Evolutionary conservation across 140 eudicot species (phyloP), one percentile per base, ranked within the genome.

Genomic region (Oenanthe javanica): DNA sequence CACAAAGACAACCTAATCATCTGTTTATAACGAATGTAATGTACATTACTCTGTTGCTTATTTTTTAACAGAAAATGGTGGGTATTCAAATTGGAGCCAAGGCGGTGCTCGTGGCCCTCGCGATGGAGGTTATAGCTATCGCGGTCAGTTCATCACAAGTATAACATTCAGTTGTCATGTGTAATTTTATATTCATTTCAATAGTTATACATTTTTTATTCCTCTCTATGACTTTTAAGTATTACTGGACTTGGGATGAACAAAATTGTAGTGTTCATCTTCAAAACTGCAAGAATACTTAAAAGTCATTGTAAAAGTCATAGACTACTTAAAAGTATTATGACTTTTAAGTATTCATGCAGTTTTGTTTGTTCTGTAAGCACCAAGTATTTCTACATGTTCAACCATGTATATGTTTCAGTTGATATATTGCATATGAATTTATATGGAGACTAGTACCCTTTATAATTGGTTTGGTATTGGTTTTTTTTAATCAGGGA

Each of bases 71-170:
- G 90, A 81, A 54, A 52, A 77, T 77, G 86, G 83, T 70, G 90
- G 79, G 3, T 84, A 84, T 77, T 80, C 92, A 36, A 92, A 89
- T 86, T 87, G 84, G 71, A 84, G 94, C 76, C 83, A 92, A 80
- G 92, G 93, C 54, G 92, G 96, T 45, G 90, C 86, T 5, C 94
- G 87, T 47, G 97, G 92, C 59, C 90, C 86, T 6, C 93, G 87
- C 77, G 85, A 90, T 23, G 88, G 64, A 69, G 84, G 88, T 81
- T 84, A 81, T 79, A 88, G 89, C 69, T 86, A 91, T 82, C 91
- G 86, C 46, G 98, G 97, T 90, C 14, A 83, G 91, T 85, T 27
- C 6, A 40, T 63, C 25, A 7, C 25, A 19, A 47, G 21, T 50
- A 51, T 10, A 52, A 43, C 2, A 16, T 47, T 55, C 57, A 36